These are phyloP conservation scores for Comarum palustre DNA, from an alignment of 306 rosid species.

Conservation along the genomic window DNA sequence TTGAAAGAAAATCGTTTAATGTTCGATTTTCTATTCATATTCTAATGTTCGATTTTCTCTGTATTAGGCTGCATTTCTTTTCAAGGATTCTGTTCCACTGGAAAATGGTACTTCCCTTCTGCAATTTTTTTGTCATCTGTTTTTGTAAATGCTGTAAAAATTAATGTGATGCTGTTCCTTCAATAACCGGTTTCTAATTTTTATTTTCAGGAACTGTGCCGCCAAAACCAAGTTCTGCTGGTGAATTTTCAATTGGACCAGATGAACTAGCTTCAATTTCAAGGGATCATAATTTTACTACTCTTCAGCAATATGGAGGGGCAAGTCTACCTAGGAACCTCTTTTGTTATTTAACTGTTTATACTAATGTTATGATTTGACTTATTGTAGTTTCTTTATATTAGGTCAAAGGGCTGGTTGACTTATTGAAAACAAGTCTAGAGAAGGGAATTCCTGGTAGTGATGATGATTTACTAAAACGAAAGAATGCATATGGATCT, in stretches of 20 bases:
- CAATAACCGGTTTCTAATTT: conserved; percentile 15
- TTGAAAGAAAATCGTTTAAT: conserved; percentile 23
- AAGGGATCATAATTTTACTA: conserved; percentile 57
- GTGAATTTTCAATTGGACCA: conserved; percentile 67
- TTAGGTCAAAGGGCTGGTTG: conserved; percentile 70
- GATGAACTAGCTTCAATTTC: conserved; percentile 74
- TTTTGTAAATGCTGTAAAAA: not conserved
- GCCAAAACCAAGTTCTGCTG: conserved; percentile 32
- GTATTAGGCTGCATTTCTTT: conserved; percentile 77
- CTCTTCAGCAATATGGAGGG: conserved; percentile 71
- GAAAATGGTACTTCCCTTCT: conserved; percentile 47
- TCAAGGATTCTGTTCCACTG: conserved; percentile 42
- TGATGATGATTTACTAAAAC: conserved; percentile 64
- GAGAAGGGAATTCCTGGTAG: conserved; percentile 80
- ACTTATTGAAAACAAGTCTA: conserved; percentile 56
- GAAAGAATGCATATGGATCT: conserved; percentile 71
- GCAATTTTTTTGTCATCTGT: not conserved
- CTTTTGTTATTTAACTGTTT: conserved; percentile 9
- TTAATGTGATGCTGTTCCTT: not conserved
- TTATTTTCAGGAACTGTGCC: conserved; percentile 33
- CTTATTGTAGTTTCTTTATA: conserved; percentile 21
- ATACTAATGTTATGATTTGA: conserved; percentile 1
- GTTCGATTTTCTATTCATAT: conserved; percentile 13
- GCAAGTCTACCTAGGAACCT: conserved; percentile 37
- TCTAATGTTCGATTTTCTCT: conserved; percentile 28